Evolutionary conservation across 108 stramenopile genomes (phyloP).

Genomic region (Pseudonitzschia pungens): DNA sequence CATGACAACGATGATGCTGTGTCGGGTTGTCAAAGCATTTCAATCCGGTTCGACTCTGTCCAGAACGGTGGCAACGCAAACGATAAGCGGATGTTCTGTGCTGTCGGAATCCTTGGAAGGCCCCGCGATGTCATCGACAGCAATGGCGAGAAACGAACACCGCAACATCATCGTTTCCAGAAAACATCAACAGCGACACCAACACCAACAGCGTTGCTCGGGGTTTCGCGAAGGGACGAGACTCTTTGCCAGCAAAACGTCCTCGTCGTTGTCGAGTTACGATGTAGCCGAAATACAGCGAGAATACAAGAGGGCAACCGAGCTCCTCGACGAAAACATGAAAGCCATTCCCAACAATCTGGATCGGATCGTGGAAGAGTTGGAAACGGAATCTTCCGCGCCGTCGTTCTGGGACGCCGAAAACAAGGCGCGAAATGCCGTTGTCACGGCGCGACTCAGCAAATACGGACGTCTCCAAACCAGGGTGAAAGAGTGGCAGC

Average conservation of each 20-base stretch:
- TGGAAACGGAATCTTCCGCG: constrained; percentile 60
- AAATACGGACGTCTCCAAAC: constrained; percentile 37
- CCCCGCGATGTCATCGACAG: no score
- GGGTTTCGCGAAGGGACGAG: no score
- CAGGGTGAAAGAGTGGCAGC: constrained; percentile 52
- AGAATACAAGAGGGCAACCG: constrained; percentile 19
- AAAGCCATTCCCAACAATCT: constrained; percentile 26
- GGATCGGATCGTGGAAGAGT: constrained; percentile 31
- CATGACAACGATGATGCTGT: constrained; percentile 5
- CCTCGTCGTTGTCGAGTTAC: no score
- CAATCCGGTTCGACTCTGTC: neutral
- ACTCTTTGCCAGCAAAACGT: no score
- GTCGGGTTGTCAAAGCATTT: neutral
- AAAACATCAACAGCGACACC: no score
- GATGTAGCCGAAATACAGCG: constrained; percentile 15
- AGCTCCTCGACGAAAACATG: constrained; percentile 26
- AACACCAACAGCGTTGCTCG: no score
- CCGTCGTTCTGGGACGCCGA: constrained; percentile 70
- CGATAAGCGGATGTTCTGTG: neutral
- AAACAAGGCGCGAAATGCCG: constrained; percentile 40
- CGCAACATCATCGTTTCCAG: no score
- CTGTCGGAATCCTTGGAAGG: neutral
- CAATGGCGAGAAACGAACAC: no score
- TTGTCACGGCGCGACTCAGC: constrained; percentile 54
- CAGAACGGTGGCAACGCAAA: neutral